Percentiles rank a stretch among this genome's conserved stretches.
Conservation (phyloP, 192 early-diverging fungal genomes). For the Entophlyctis helioformis region DNA sequence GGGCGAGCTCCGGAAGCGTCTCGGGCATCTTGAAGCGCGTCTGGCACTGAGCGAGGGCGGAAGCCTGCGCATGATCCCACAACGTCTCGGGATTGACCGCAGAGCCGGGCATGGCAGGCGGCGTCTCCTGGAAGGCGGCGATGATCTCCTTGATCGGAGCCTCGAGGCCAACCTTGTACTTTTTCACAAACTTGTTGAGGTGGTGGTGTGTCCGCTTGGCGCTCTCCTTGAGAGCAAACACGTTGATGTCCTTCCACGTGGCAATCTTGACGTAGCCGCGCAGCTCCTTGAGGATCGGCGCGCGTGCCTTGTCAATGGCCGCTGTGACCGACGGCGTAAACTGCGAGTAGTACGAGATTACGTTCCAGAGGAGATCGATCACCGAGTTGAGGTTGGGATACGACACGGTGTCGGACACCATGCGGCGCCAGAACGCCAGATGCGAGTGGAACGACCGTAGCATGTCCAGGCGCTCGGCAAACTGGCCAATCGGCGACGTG, state of each 20-base stretch:
- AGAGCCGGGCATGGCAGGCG: not conserved
- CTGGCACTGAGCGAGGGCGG: not conserved
- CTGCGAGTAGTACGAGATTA: constrained; percentile 70
- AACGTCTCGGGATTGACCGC: not conserved
- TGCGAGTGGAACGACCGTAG: constrained; percentile 50
- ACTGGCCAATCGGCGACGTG: constrained; percentile 66
- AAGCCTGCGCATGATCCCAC: not conserved
- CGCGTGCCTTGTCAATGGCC: constrained; percentile 43
- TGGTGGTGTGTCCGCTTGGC: constrained; percentile 86
- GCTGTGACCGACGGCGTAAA: constrained; percentile 45
- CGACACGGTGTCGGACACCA: too few species aligned
- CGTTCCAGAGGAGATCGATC: constrained; percentile 51
- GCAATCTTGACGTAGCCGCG: constrained; percentile 91
- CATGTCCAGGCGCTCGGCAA: constrained; percentile 60
- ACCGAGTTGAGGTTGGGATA: constrained; percentile 7
- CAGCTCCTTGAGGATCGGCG: constrained; percentile 78
- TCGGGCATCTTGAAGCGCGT: too few species aligned
- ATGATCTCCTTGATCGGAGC: constrained; percentile 64
- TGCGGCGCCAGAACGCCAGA: constrained; percentile 17
- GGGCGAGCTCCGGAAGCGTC: not conserved
- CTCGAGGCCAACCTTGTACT: constrained; percentile 68
- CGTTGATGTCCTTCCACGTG: constrained; percentile 93
- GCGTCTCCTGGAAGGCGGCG: constrained; percentile 11
- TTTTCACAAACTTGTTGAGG: constrained; percentile 78
- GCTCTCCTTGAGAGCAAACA: constrained; percentile 78